These are phyloP conservation scores for Penicillium taxi DNA, from an alignment of 495 filamentous ascomycete genomes.

Conservation along the genomic window DNA sequence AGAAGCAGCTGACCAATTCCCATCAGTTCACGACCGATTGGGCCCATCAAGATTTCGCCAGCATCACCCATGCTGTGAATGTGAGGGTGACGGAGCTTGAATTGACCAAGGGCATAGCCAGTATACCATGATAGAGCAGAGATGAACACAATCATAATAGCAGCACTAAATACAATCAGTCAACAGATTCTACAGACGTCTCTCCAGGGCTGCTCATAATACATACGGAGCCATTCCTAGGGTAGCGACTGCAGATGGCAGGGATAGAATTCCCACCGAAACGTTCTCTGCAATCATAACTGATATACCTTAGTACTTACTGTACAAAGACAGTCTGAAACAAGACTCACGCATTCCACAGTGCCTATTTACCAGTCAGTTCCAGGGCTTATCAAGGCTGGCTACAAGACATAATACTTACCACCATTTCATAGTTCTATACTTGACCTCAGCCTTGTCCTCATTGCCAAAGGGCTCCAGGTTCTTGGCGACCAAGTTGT, in stretches of 20 bases:
- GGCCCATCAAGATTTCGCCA: conserved; percentile 57
- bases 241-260: conserved; percentile 55
- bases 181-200: too few species aligned
- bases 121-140: conserved; percentile 56
- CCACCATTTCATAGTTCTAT: conserved; percentile 42
- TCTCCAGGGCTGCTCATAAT: too few species aligned
- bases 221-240: conserved; percentile 50
- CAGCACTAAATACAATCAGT: too few species aligned
- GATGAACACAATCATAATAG: conserved; percentile 51
- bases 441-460: conserved; percentile 32
- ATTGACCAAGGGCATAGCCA: conserved; percentile 30
- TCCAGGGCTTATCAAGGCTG: too few species aligned
- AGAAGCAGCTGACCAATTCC: conserved; percentile 55
- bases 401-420: conserved; percentile 11
- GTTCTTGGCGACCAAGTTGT: conserved; percentile 12
- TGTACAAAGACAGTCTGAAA: neutral
- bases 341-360: conserved; percentile 29
- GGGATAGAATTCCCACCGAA: conserved; percentile 55
- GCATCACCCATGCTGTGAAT: conserved; percentile 66
- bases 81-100: conserved; percentile 32
- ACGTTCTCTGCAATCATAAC: conserved; percentile 63
- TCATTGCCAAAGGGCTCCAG: conserved; percentile 40
- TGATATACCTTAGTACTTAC: conserved; percentile 8
- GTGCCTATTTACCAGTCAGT: conserved; percentile 14
- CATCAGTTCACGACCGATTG: conserved; percentile 54